Percentiles rank a stretch among this genome's conserved stretches.
Conservation (phyloP, 2,329 filamentous ascomycete species). For the Corinectria fuckeliana region DNA sequence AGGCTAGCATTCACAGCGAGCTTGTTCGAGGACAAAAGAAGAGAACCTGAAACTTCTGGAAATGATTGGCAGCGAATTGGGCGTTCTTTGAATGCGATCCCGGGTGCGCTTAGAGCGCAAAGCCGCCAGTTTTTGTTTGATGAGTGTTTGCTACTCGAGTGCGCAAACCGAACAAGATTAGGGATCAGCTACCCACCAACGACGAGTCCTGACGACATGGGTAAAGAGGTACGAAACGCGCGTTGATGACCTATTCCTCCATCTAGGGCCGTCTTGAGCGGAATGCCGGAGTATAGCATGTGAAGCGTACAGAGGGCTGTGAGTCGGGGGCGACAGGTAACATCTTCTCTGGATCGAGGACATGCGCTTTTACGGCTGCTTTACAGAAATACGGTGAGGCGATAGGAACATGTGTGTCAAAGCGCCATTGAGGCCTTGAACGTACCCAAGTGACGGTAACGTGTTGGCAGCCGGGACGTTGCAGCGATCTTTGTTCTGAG, state of each 20-base stretch:
- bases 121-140: constrained; percentile 5
- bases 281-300: neutral
- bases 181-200: neutral
- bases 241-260: neutral
- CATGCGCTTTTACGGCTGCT: neutral
- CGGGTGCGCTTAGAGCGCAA: neutral
- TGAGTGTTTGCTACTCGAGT: constrained; percentile 8
- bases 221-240: neutral
- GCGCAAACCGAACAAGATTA: neutral
- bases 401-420: neutral
- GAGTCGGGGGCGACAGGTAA: neutral
- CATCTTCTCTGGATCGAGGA: neutral
- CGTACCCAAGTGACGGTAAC: neutral
- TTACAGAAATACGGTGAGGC: neutral
- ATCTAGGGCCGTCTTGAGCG: neutral
- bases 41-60: neutral
- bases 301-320: neutral
- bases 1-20: no score
- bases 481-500: neutral
- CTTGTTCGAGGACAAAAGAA: neutral
- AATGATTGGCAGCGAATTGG: neutral
- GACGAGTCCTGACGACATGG: constrained; percentile 5
- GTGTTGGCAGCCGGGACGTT: neutral
- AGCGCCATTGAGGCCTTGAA: constrained; percentile 1
- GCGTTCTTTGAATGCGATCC: neutral